Percentiles rank a stretch among this genome's conserved stretches.
Conservation (phyloP, 805 yeast genomes). For the Zygosaccharomyces siamensis region DNA sequence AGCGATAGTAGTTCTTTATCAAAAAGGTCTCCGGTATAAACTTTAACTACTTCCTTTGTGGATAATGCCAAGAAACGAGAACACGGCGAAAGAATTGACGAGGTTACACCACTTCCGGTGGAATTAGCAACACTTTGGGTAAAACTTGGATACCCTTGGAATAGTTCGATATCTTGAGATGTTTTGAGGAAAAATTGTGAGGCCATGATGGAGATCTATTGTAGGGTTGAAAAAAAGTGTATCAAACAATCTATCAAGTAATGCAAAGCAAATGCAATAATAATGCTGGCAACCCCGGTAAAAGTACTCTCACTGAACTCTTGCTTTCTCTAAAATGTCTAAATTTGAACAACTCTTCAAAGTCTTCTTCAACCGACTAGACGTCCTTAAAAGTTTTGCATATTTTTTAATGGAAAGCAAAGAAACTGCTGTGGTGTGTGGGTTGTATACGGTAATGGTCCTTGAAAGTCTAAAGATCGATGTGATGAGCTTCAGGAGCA, state of each 20-base stretch:
- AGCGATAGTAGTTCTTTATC: constrained; percentile 20
- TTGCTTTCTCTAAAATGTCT: neutral
- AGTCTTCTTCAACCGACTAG: neutral
- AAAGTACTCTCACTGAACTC: neutral
- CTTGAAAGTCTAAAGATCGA: neutral
- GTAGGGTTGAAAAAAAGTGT: constrained; percentile 11
- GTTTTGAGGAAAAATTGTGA: constrained; percentile 36
- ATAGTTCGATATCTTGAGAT: constrained; percentile 32
- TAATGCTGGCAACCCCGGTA: neutral
- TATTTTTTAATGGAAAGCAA: neutral
- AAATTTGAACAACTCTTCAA: too few species aligned
- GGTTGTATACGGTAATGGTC: neutral
- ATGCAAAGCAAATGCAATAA: neutral
- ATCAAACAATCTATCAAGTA: constrained; percentile 4
- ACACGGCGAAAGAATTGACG: constrained; percentile 34
- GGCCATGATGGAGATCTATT: constrained; percentile 33
- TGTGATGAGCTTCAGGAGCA: neutral
- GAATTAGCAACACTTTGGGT: constrained; percentile 25
- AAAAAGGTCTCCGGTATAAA: constrained; percentile 28
- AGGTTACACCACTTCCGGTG: constrained; percentile 16
- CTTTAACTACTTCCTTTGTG: constrained; percentile 25
- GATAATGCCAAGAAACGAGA: constrained; percentile 35
- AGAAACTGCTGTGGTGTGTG: neutral
- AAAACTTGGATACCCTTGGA: constrained; percentile 34
- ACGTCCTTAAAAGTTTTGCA: constrained; percentile 4